Evolutionary conservation across 805 yeast species (phyloP).

Genomic region (Diddensiella caesifluorescens): DNA sequence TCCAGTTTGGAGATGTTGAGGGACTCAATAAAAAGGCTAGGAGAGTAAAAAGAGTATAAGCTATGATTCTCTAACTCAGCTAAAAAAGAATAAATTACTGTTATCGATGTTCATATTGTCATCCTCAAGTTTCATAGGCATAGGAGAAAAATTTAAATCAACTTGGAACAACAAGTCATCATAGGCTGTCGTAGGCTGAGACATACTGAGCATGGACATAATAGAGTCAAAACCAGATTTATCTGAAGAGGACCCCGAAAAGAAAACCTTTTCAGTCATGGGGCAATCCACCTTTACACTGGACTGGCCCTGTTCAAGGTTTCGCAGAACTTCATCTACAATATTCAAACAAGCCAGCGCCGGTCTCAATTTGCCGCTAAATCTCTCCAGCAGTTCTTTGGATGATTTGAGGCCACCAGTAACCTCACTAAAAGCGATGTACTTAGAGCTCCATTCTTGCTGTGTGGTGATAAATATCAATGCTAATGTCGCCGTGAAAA

Average conservation of each 20-base stretch:
- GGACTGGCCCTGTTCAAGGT: neutral
- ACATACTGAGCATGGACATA: slow-evolving; percentile 15
- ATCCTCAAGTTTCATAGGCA: slow-evolving; percentile 1
- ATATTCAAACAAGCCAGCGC: slow-evolving; percentile 14
- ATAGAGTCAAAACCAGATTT: slow-evolving; percentile 10
- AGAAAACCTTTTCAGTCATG: neutral
- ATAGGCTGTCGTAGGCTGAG: slow-evolving; percentile 13
- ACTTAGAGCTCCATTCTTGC: slow-evolving; percentile 7
- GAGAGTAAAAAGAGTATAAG: too few species aligned
- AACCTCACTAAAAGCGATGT: slow-evolving; percentile 6
- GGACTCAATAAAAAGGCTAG: too few species aligned
- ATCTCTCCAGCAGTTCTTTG: slow-evolving; percentile 9
- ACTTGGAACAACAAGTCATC: slow-evolving; percentile 15
- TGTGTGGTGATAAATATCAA: slow-evolving; percentile 18
- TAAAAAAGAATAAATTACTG: too few species aligned
- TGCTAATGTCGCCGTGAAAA: slow-evolving; percentile 20
- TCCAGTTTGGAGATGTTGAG: too few species aligned
- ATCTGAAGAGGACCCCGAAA: neutral
- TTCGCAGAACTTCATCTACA: slow-evolving; percentile 9
- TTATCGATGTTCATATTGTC: too few species aligned
- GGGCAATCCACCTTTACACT: neutral
- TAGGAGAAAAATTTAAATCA: slow-evolving; percentile 10
- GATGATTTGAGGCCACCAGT: slow-evolving; percentile 10
- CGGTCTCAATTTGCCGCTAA: slow-evolving; percentile 16
- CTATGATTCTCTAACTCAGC: too few species aligned